Percentiles rank a stretch among this genome's conserved stretches.
Conservation (phyloP, 768 basidiomycete species). For the Pleurotus sapidus region DNA sequence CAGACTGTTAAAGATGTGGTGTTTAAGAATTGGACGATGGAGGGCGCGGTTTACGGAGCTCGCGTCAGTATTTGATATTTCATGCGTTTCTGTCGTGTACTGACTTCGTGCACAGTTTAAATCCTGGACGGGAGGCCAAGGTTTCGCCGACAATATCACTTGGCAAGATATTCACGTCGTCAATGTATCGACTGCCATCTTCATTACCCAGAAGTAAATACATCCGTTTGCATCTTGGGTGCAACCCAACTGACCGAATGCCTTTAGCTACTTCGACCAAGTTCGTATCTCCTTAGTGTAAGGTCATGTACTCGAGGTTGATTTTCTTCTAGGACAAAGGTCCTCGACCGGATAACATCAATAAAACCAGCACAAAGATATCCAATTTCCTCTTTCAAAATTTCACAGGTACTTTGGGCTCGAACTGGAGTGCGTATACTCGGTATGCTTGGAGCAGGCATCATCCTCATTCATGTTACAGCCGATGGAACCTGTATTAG, state of each 20-base stretch:
- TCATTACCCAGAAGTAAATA: conserved; percentile 42
- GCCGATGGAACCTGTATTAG: conserved; percentile 37
- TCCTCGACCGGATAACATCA: conserved; percentile 26
- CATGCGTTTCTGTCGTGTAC: background rate
- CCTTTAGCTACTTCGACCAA: conserved; percentile 48
- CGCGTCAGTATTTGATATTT: conserved; percentile 22
- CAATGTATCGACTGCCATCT: conserved; percentile 44
- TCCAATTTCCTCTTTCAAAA: conserved; percentile 34
- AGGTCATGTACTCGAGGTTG: background rate
- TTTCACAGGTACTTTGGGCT: conserved; percentile 28
- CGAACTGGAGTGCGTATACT: conserved; percentile 32
- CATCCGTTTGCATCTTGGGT: background rate
- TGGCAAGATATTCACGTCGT: conserved; percentile 42
- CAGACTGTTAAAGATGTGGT: conserved; percentile 41
- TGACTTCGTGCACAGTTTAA: conserved; percentile 34
- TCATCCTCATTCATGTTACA: conserved; percentile 9
- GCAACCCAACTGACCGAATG: background rate
- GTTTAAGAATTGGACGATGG: conserved; percentile 48
- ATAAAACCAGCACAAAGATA: conserved; percentile 30
- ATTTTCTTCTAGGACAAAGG: conserved; percentile 26
- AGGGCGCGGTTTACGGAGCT: conserved; percentile 46
- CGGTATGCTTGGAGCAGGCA: background rate
- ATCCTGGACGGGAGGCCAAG: conserved; percentile 46
- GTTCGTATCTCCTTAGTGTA: conserved; percentile 8
- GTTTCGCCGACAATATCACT: conserved; percentile 44